phyloP scores from a whole-genome alignment of 2,329 filamentous ascomycete species.

The Aspergillus uvarum region DNA sequence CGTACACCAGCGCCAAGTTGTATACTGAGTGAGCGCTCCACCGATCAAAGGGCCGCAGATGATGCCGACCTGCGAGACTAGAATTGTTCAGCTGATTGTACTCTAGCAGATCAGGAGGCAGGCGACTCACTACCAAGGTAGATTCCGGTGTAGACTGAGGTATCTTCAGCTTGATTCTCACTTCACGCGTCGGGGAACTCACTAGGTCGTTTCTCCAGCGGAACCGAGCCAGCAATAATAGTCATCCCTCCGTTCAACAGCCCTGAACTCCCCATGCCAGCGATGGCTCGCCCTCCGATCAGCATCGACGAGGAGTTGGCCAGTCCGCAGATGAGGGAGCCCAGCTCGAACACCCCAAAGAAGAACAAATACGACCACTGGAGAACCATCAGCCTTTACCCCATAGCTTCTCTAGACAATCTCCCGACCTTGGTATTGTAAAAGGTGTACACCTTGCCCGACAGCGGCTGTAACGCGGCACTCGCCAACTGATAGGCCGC shows the following conservation, averaged over 20 bases:
- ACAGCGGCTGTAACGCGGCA: not conserved
- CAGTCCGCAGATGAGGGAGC: slow-evolving; percentile 42
- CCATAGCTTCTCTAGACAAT: not conserved
- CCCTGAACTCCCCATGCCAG: slow-evolving; percentile 38
- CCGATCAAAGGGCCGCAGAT: slow-evolving; percentile 48
- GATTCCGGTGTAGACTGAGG: not conserved
- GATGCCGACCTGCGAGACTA: not conserved
- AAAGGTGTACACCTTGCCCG: not conserved
- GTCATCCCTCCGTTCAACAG: slow-evolving; percentile 30
- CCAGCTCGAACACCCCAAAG: slow-evolving; percentile 43
- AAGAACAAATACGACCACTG: slow-evolving; percentile 33
- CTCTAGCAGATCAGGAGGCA: too few relatives aligned
- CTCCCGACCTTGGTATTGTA: not conserved
- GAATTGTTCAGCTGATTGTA: too few relatives aligned
- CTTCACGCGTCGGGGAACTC: not conserved
- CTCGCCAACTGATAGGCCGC: slow-evolving; percentile 24
- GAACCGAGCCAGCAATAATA: slow-evolving; percentile 23
- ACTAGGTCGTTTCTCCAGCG: not conserved
- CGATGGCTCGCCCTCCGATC: slow-evolving; percentile 43
- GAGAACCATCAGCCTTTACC: not conserved
- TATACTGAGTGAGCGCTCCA: slow-evolving; percentile 47
- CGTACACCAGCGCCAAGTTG: slow-evolving; percentile 48
- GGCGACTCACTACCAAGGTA: not conserved
- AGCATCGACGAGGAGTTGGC: slow-evolving; percentile 35
- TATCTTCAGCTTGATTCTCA: too few relatives aligned